Base-by-base conservation (phyloP, 2,329 filamentous ascomycete genomes). In the Neurospora sp. region DNA sequence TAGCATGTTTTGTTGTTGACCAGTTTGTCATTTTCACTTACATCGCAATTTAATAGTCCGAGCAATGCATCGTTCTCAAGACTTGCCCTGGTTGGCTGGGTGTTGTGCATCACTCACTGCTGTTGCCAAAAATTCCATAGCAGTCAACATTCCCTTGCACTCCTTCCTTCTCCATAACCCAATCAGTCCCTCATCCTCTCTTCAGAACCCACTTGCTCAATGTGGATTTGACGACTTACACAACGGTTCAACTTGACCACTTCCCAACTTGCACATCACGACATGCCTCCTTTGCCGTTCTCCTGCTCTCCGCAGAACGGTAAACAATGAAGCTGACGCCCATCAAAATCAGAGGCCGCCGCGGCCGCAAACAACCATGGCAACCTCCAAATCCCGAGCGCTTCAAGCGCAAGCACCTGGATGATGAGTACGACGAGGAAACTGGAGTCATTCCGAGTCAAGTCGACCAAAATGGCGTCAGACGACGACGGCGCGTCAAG, bases 321-420 rank as follows among this genome's bases (percentile, higher is more conserved):
- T 62, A 36, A 66, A 70, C 42, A 10, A 85, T 85, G 83, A 77
- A 80, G 62, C 80, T 86, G 68, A 87, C 84, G 6, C 84, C 83
- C 3, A 77, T 87, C 71, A 82, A 77, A 66, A 77, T 85, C 70
- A 80, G 81, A 62, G 83, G 84, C 70, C 87, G 85, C 75, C 66
- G 52, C 10, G 69, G 70, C 38, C 69, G 46, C 13, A 70, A 68
- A 38, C 70, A 71, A 43, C 13, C 36, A 7, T 73, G 71, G 72
- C 40, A 46, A 15, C 72, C 73, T 3, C 73, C 75, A 1, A 33
- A 68, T 38, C 69, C 68, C 13, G 66, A 69, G 19, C 71, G 70
- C n/a, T 28, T 69, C 39, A 75, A 73, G 67, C 70, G 70, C 40
- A 68, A 68, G 28, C 68, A 70, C 6, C 46, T 28, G 62, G 58